Base-by-base conservation (phyloP, 2,329 filamentous ascomycete species). In the Cordyceps pruinosa region DNA sequence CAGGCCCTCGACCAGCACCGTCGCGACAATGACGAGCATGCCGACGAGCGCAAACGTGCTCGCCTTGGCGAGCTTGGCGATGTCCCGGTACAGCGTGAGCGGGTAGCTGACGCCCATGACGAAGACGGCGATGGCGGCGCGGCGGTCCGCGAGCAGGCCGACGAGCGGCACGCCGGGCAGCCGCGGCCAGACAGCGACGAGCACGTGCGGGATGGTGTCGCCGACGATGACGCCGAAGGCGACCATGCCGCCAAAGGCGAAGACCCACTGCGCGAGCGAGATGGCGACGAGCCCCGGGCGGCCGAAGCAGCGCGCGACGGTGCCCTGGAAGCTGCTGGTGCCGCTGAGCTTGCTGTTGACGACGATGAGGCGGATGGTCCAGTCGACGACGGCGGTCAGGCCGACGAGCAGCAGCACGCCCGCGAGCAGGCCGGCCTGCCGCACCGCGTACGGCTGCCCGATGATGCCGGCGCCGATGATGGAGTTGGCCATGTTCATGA, bases 401-500 rank as follows among this genome's bases (percentile, higher is more conserved):
- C 74, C 79, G 26, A 96, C 73, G 21, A 99, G 81, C 57, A 99
- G 80, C 47, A 90, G 66, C 6, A 93, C 78, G 28, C 94, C 94
- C 37, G 89, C 87, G 17, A 89, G 70, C 65, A 99, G 81, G 7
- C 94, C 94, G 8, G 94, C 94, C 75, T 97, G 92, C 58, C 84
- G 85, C 68, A 99, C 87, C n/a, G 94, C 94, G 73, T 97, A 99
- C 13, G 94, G 92, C 73, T 99, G 94, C 4, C 89, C 84, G 66
- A 87, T 87, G 71, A 87, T 87, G 53, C 85, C 84, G 2, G 85
- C 85, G 39, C 85, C 85, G 64, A 99, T 97, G 70, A 99, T 99
- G 66, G 89, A 95, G 76, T 99, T 99, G 61, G 94, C 93, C 94
- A 99, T 99, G 74, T 99, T 99, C 91, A 97, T 96, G 65, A 99